Evolutionary conservation across 371 early-diverging fungal genomes (phyloP), one percentile per base, ranked within the genome.

Genomic region (Rhizopus microsporus): DNA sequence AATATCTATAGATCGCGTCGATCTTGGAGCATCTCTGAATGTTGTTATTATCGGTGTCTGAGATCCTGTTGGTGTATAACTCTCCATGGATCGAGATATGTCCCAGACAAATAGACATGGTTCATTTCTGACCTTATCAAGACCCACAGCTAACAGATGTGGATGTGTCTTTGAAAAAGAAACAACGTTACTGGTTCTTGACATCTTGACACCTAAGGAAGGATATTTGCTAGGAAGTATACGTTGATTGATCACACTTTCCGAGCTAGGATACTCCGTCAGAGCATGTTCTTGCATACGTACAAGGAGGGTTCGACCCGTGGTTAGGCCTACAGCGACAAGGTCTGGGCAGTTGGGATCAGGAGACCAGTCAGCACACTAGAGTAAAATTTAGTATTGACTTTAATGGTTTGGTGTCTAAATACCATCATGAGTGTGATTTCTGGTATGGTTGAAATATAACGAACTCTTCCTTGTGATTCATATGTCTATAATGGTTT

Each of bases 361-460:
- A 5, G 88, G 86, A 23, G 86, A 89, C 91, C 91, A 91, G 45
- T 86, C 87, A 43, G 89, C 86, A 69, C 88, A 88, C 89, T 90
- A 59, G 6, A 32, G 16, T 17, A 44, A n/a, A 10, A 55, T 4
- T 34, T 16, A 12, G 33, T 16, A 48, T 30, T 8, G 42, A 7
- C 15, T 23, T 29, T 10, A n/a, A 16, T 29, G 40, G n/a, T 12
- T 35, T 37, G 2, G 10, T 35, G 35, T 16, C 9, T 34, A 32
- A 35, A 16, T 71, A 83, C 85, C 86, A 88, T 88, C 78, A 87
- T 82, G 4, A 82, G 67, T 1, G 80, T 67, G 29, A 81, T 74
- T 56, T 87, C 85, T 6, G 85, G 80, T 49, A 86, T 83, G 23
- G 81, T 82, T 5, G 87, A 81, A 12, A 86, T 67, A 43, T 81